phyloP scores from a whole-genome alignment of 805 yeast species.

The Sugiyamaella chiloensis region DNA sequence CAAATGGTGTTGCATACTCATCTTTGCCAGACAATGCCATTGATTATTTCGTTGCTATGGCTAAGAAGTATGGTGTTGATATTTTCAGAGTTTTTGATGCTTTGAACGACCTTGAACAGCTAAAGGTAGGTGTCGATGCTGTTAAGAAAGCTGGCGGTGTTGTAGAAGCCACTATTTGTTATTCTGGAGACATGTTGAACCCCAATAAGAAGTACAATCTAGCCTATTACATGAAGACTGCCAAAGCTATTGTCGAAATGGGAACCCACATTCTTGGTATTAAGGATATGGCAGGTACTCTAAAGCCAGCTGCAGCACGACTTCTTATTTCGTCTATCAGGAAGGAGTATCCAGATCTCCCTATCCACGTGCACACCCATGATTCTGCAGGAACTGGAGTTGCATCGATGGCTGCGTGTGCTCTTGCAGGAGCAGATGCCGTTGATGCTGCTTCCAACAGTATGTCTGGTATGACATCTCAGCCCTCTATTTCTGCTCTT shows the following conservation, averaged over 20 bases:
- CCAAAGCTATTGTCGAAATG: conserved; percentile 79
- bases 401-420: conserved; percentile 92
- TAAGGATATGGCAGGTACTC: conserved; percentile 99
- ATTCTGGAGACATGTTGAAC: conserved; percentile 97
- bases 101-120: conserved; percentile 91
- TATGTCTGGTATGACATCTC: conserved; percentile 97
- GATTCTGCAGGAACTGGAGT: conserved; percentile 99
- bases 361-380: conserved; percentile 98
- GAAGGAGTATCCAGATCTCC: conserved; percentile 83
- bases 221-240: conserved; percentile 79
- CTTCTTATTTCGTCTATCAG: conserved; percentile 77
- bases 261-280: conserved; percentile 98
- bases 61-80: conserved; percentile 94
- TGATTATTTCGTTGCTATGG: conserved; percentile 93
- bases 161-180: conserved; percentile 96
- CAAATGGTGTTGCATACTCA: conserved; percentile 98
- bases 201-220: conserved; percentile 95
- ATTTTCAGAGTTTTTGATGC: conserved; percentile 98
- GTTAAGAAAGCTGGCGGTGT: conserved; percentile 99
- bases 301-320: conserved; percentile 92
- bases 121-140: conserved; percentile 96
- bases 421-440: conserved; percentile 95
- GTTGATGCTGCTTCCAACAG: conserved; percentile 97
- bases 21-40: conserved; percentile 98
- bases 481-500: conserved; percentile 91